phyloP scores from a whole-genome alignment of 2,329 filamentous ascomycete genomes.

The Huntiella abstrusa region DNA sequence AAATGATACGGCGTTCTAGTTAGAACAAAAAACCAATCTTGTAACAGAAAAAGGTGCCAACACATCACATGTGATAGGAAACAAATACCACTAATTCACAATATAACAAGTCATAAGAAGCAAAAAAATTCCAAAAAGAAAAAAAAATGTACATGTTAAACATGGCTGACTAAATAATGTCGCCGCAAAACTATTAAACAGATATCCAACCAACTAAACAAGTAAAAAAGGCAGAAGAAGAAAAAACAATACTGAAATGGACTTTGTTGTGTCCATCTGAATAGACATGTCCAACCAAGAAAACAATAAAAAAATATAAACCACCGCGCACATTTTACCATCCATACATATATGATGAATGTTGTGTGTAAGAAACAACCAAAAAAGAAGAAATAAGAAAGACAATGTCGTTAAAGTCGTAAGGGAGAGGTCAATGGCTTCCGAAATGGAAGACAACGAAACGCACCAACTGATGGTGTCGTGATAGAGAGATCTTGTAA shows the following conservation, averaged over 20 bases:
- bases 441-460: conserved; percentile 6
- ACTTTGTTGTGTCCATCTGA: neutral
- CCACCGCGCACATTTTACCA: neutral
- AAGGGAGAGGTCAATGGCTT: neutral
- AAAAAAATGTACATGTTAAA: too few species aligned
- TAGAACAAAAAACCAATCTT: too few species aligned
- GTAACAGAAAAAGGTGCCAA: too few species aligned
- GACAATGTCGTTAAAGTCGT: conserved; percentile 11
- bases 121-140: neutral
- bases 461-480: too few species aligned
- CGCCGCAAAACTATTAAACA: neutral
- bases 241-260: too few species aligned
- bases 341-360: neutral
- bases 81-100: too few species aligned
- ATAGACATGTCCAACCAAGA: conserved; percentile 1
- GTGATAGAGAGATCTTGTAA: neutral
- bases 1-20: too few species aligned
- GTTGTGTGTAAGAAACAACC: neutral
- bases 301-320: neutral
- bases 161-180: too few species aligned
- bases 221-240: neutral
- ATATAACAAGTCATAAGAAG: too few species aligned
- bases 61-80: too few species aligned
- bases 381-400: conserved; percentile 7
- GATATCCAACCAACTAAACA: neutral